Evolutionary conservation across 2,329 filamentous ascomycete genomes (phyloP).

Genomic region (Colletotrichum godetiae): DNA sequence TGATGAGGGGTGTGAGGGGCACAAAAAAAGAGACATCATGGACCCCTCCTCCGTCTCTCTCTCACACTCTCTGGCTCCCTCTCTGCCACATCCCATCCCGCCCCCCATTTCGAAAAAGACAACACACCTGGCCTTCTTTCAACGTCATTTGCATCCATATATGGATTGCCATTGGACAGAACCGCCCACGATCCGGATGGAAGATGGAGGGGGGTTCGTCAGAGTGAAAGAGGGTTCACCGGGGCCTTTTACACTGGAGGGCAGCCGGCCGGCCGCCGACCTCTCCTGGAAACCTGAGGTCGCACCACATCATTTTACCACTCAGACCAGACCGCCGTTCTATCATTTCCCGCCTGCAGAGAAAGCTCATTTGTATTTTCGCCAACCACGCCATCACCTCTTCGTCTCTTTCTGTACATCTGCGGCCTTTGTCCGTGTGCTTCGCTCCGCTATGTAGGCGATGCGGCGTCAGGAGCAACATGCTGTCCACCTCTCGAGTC

Average conservation of each 20-base stretch:
- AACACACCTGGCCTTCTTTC: constrained; percentile 31
- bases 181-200: neutral
- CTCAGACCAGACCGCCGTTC: constrained; percentile 27
- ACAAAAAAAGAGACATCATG: constrained; percentile 20
- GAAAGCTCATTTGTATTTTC: neutral
- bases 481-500: constrained; percentile 17
- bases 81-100: constrained; percentile 9
- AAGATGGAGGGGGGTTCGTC: constrained; percentile 11
- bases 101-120: constrained; percentile 5
- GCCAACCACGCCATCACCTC: constrained; percentile 11
- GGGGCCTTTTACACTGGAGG: neutral
- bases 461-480: neutral
- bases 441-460: neutral
- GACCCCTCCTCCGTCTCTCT: constrained; percentile 4
- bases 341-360: constrained; percentile 6
- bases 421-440: neutral
- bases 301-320: constrained; percentile 14
- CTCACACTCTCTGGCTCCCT: neutral
- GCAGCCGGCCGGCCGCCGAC: neutral
- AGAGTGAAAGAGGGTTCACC: neutral
- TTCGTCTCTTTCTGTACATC: neutral
- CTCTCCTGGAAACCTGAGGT: constrained; percentile 11
- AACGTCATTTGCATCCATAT: constrained; percentile 22
- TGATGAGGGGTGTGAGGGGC: constrained; percentile 28
- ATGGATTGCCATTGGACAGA: neutral